Evolutionary conservation across 176 grass and related monocot genomes (phyloP).

Genomic region (Ensete ventricosum): DNA sequence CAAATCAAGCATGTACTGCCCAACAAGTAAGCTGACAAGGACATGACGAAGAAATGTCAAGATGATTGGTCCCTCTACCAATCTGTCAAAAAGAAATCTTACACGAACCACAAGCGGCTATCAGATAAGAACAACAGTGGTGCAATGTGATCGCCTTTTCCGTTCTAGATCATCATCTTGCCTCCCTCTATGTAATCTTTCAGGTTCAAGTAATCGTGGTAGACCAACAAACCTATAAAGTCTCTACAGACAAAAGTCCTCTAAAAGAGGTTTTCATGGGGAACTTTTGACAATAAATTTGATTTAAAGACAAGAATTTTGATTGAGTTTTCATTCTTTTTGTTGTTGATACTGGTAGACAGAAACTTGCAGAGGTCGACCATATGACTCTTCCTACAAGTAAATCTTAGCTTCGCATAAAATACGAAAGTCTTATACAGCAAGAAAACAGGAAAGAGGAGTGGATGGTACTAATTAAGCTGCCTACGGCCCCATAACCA

Average conservation of each 20-base stretch:
- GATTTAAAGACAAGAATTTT: too few species aligned
- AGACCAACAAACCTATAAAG: too few species aligned
- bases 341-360: too few species aligned
- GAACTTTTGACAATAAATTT: too few species aligned
- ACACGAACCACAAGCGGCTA: background rate
- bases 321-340: too few species aligned
- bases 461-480: background rate
- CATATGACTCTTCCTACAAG: background rate
- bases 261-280: too few species aligned
- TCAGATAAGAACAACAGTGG: background rate
- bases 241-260: too few species aligned
- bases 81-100: background rate
- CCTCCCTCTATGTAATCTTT: background rate
- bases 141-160: background rate
- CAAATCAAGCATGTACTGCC: too few species aligned
- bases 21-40: background rate
- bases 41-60: background rate
- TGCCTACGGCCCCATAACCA: conserved; percentile 3
- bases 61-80: background rate
- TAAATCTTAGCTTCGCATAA: background rate
- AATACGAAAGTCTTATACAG: background rate
- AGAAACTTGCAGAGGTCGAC: too few species aligned
- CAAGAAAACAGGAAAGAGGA: conserved; percentile 3
- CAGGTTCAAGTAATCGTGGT: too few species aligned
- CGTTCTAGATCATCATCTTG: background rate